Conservation (phyloP, 352 stramenopile genomes). For the Globisporangium nagaii region DNA sequence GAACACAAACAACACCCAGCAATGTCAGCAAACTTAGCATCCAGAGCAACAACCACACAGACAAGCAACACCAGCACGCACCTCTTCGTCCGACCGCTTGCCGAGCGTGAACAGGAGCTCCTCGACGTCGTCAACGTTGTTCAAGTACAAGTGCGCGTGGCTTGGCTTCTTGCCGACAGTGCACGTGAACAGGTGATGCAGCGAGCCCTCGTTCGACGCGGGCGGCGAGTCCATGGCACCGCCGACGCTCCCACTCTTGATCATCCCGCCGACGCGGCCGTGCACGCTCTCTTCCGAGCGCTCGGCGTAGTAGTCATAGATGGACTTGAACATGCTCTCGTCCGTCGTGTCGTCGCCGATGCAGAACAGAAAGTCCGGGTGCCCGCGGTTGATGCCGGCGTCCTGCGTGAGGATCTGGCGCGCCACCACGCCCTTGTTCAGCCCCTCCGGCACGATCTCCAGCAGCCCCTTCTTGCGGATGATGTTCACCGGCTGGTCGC, state of each 20-base stretch:
- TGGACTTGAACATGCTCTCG: conserved; percentile 97
- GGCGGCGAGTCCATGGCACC: conserved; percentile 19
- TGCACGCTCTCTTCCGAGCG: conserved; percentile 79
- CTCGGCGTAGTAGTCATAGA: conserved; percentile 90
- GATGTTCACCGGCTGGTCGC: conserved; percentile 67
- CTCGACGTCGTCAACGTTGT: conserved; percentile 87
- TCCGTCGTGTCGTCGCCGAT: conserved; percentile 97
- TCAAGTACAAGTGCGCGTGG: conserved; percentile 87
- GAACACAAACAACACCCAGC: not conserved
- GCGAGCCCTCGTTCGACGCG: conserved; percentile 33
- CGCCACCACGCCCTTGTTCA: conserved; percentile 96
- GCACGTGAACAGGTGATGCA: conserved; percentile 88
- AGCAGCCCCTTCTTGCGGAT: conserved; percentile 90
- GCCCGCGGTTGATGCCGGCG: conserved; percentile 54
- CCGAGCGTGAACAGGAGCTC: conserved; percentile 66
- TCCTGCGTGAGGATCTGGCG: conserved; percentile 93
- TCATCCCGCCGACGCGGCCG: conserved; percentile 13
- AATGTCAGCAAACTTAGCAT: not conserved
- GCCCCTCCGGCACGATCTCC: conserved; percentile 92
- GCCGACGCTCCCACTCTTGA: not conserved
- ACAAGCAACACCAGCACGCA: not conserved
- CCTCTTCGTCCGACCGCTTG: conserved; percentile 18
- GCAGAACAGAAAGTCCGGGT: conserved; percentile 95
- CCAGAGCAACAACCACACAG: not conserved
- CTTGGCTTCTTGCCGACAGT: conserved; percentile 91